Evolutionary conservation across 1,139 yeast genomes (phyloP), one percentile per base, ranked within the genome.

Genomic region (Torulaspora globosa): DNA sequence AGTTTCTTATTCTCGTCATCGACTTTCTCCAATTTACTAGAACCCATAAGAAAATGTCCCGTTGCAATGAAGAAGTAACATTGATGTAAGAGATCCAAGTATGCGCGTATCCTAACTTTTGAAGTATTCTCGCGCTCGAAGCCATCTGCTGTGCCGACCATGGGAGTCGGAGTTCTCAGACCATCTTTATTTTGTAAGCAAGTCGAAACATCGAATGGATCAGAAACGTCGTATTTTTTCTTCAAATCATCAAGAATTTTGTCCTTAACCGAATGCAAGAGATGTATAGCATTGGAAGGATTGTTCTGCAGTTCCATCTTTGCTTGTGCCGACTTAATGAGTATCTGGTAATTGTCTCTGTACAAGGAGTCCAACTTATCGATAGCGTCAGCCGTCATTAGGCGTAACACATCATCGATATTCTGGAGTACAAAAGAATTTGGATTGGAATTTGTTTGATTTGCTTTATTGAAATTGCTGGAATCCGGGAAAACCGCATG

Each of bases 41-140:
- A 56, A 14, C 68, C 68, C 16, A 53, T 32, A 30, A 57, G 55
- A 56, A 79, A 90, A 62, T 85, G 81, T 0, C 89, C 82, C 0
- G 96, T 84, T 0, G 89, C 98, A 33, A 85, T 70, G 53, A 88
- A 78, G 60, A 89, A 90, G 59, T 78, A 83, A 41, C 84, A 76
- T 46, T 89, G 81, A 62, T 90, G 97, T 18, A 85, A 67, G 11
- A 79, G 62, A 41, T 88, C 84, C 42, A 66, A 30, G 3, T 59
- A 55, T 2, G 52, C 49, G 39, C 67, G 59, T 14, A 52, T 41
- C 39, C 43, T 44, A 28, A 38, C 10, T 49, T 30, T 5, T 1
- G 63, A 46, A 29, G 48, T 51, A 19, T 49, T 54, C 36, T 46
- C 57, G 30, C 46, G 52, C 41, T 43, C 46, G 57, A 40, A 53